Base-by-base conservation (phyloP, 805 yeast species). In the Hanseniaspora valbyensis region DNA sequence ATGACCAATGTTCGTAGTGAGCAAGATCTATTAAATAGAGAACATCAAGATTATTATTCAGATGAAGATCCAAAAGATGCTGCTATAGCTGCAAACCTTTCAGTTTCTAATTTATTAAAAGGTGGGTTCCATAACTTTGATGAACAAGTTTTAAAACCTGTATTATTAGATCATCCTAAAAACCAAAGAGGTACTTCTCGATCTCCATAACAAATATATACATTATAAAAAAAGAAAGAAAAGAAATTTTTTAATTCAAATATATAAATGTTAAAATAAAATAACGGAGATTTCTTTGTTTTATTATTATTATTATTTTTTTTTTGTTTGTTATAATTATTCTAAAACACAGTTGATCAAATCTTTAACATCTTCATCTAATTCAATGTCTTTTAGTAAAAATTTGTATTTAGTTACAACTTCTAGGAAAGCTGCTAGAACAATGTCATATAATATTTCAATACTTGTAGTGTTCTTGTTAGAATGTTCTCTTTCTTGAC, bases 81-180 rank as follows among this genome's bases (percentile, higher is more conserved):
- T n/a, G 21, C 8, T 16, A 19, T 14, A n/a, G 25, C 26, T 12
- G 2, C 44, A 18, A 48, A 48, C 19, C 8, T 48, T 41, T 50
- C 34, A 30, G 41, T 40, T 24, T 33, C 53, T 2, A 52, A 56
- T 13, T 52, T 61, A 21, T 25, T 51, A 24, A 44, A 34, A 45
- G 53, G 48, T 32, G 53, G 53, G 3, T 92, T 92, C 64, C 82
- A 86, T 19, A 82, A 78, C 58, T 86, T 92, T 61, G 99, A 92
- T 62, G 96, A 92, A 58, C 86, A 86, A 61, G 92, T 92, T 21
- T 71, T 92, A 58, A 89, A 89, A 64, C 96, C 96, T 1, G 95
- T 87, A 0, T 73, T 90, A 49, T 72, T 89, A 53, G 97, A 90
- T 58, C 70, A 51, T 19, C 53, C 53, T 12, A 51, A 41, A 34